Base-by-base conservation (phyloP, 2,329 filamentous ascomycete species). In the Didymella pinodella region DNA sequence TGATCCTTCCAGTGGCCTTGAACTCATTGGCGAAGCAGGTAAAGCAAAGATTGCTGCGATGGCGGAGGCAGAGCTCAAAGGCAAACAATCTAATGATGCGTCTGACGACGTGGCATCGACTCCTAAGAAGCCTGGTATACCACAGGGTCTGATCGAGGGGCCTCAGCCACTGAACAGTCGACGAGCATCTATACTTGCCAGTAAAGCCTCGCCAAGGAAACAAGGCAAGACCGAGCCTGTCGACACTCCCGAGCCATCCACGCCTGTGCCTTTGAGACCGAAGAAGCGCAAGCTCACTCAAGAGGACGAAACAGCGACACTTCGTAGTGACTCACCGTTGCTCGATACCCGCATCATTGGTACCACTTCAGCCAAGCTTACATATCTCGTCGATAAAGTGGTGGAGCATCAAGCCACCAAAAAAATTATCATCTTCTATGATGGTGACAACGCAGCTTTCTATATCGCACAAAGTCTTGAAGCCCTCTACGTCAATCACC, bases 341-440 rank as follows among this genome's bases (percentile, higher is more conserved):
- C 80, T 83, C 10, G 75, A 81, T 32, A 86, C 90, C 0, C 84
- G 78, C 53, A 82, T 96, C 20, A 79, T 90, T n/a, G 92, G 91
- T 4, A 97, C 93, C 0, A 86, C 88, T 0, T 97, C 93, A 0
- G 88, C 91, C 0, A 98, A 98, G 75, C 82, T 97, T 2, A 93
- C 90, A 2, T 97, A 97, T 69, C 81, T 97, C 6, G 80, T 97
- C 18, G 89, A 93, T 53, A 83, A 86, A 31, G 87, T 97, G 12
- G 76, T 88, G 5, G 81, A 84, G 51, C 82, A 93, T 61, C 86
- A 95, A 52, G 76, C 82, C 0, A 78, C 84, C 0, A 93, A 97
- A 69, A 96, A 97, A 76, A 95, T 96, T 3, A 86, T 97, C 51
- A 85, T 97, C 10, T 98, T 98, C 75, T 97, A 97, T 74, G 92